Conservation (phyloP, 176 grass and related monocot genomes). For the Hordeum vulgare region DNA sequence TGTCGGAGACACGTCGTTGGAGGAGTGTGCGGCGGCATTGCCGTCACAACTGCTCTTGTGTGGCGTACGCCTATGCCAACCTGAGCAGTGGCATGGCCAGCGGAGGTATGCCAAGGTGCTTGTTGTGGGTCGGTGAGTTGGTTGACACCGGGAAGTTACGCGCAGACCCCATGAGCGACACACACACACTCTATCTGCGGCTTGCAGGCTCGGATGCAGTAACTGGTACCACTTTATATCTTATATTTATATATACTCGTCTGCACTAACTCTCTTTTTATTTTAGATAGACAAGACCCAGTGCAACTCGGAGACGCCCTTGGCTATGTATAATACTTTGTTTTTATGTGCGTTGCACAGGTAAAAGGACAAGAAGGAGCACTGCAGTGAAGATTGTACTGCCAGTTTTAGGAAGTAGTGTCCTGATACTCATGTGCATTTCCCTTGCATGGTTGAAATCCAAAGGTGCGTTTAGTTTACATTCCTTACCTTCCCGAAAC, state of each 20-base stretch:
- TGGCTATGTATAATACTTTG: too few species aligned
- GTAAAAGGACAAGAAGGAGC: background rate
- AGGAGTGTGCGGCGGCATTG: background rate
- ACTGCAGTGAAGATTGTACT: background rate
- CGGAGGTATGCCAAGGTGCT: slow-evolving; percentile 12
- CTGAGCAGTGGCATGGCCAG: background rate
- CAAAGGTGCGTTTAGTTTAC: background rate
- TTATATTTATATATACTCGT: too few species aligned
- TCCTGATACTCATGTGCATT: background rate
- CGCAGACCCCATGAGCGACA: background rate
- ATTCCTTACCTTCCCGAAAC: too few species aligned
- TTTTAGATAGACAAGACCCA: too few species aligned
- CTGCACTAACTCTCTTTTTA: too few species aligned
- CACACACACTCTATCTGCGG: slow-evolving; percentile 37
- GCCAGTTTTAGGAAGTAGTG: background rate
- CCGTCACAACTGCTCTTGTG: background rate
- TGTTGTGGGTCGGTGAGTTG: slow-evolving; percentile 28
- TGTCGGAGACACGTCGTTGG: background rate
- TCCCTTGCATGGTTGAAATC: background rate
- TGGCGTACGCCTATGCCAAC: background rate
- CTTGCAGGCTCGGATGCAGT: background rate
- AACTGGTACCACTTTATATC: too few species aligned
- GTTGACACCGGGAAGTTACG: slow-evolving; percentile 1
- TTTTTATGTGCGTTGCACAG: background rate
- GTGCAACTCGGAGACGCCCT: too few species aligned